Evolutionary conservation across 2,329 filamentous ascomycete genomes (phyloP).

Genomic region (Penicillium sp.): DNA sequence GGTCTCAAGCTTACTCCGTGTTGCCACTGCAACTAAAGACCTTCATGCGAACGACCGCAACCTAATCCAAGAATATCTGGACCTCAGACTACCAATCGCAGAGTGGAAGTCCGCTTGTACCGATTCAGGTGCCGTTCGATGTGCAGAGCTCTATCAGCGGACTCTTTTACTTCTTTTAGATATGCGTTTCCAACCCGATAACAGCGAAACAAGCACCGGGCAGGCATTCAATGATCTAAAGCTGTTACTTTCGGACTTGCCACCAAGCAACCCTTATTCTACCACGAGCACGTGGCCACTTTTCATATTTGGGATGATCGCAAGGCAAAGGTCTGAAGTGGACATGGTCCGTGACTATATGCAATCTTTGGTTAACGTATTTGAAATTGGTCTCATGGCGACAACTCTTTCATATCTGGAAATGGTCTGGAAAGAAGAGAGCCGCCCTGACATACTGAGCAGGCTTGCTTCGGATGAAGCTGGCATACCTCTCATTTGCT

Average conservation of each 20-base stretch:
- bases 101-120: not conserved
- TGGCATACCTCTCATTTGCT: not conserved
- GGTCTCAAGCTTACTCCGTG: not conserved
- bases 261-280: not conserved
- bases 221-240: not conserved
- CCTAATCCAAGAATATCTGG: not conserved
- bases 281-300: not conserved
- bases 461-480: not conserved
- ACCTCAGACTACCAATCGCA: not conserved
- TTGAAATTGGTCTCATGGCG: conserved; percentile 9
- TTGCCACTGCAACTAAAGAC: not conserved
- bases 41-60: not conserved
- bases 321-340: not conserved
- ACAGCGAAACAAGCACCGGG: not conserved
- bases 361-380: not conserved
- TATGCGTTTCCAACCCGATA: not conserved
- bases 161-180: not conserved
- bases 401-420: not conserved
- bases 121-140: not conserved
- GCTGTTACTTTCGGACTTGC: not conserved
- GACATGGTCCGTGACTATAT: not conserved
- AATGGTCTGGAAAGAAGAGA: not conserved
- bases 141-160: not conserved
- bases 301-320: not conserved
- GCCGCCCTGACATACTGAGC: not conserved